Conservation (phyloP, 768 basidiomycete genomes). For the Boletus coccyginus region DNA sequence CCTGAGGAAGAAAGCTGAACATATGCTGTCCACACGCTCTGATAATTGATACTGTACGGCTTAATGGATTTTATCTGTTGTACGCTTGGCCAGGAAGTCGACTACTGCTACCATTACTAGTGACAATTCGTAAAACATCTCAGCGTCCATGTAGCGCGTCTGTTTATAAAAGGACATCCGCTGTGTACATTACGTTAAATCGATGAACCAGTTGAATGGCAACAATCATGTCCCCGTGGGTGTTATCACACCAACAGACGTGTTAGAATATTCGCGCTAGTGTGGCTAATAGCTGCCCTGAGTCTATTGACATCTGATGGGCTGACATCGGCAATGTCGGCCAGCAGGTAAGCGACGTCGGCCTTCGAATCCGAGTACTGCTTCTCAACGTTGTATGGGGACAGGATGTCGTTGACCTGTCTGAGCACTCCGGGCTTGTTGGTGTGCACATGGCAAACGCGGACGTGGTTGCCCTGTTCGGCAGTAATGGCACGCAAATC, state of each 20-base stretch:
- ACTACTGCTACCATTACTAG: background rate
- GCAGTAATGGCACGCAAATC: conserved; percentile 89
- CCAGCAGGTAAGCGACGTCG: conserved; percentile 92
- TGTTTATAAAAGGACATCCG: background rate
- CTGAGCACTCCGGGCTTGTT: conserved; percentile 95
- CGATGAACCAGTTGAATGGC: conserved; percentile 53
- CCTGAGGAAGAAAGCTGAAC: conserved; percentile 79
- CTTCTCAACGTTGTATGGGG: conserved; percentile 97
- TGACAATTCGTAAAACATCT: background rate
- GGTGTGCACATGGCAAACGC: conserved; percentile 93
- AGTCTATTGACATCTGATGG: conserved; percentile 74
- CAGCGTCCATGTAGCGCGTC: background rate
- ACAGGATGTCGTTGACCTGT: conserved; percentile 90
- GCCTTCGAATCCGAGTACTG: conserved; percentile 98
- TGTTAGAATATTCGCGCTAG: conserved; percentile 86
- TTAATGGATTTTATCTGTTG: conserved; percentile 13
- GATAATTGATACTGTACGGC: conserved; percentile 4
- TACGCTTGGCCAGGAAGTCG: background rate
- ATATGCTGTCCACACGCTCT: background rate
- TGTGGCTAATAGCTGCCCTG: conserved; percentile 72
- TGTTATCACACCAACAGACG: conserved; percentile 66
- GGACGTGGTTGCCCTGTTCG: conserved; percentile 76
- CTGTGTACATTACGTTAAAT: conserved; percentile 16
- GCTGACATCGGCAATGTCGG: conserved; percentile 92
- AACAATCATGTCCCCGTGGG: conserved; percentile 1